phyloP scores from a whole-genome alignment of 306 rosid species.

The Malus orientalis region DNA sequence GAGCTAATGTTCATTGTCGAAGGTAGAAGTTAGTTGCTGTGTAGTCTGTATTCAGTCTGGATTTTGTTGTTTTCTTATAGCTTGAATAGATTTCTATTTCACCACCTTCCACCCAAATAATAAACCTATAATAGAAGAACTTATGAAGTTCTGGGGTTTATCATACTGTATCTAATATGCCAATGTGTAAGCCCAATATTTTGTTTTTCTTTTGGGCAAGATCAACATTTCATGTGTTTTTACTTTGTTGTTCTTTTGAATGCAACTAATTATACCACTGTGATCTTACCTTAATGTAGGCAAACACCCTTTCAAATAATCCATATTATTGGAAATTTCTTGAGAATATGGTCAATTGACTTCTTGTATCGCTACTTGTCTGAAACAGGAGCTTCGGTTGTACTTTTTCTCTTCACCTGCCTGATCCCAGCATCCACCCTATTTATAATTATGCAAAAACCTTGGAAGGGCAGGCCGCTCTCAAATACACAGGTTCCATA shows the following conservation, averaged over 20 bases:
- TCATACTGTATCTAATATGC: neutral
- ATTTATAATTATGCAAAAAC: slow-evolving; percentile 83
- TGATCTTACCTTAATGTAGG: slow-evolving; percentile 34
- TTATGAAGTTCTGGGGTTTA: neutral
- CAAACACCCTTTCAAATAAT: slow-evolving; percentile 89
- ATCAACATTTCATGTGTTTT: neutral
- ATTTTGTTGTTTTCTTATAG: neutral
- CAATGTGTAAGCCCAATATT: neutral
- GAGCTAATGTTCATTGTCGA: neutral
- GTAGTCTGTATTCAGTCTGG: neutral
- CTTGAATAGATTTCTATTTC: neutral
- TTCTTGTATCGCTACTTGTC: slow-evolving; percentile 71
- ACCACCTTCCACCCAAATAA: neutral
- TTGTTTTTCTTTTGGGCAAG: neutral
- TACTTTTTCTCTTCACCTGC: slow-evolving; percentile 80
- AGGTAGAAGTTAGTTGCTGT: neutral
- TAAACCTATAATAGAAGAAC: neutral
- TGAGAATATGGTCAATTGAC: slow-evolving; percentile 96
- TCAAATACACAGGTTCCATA: slow-evolving; percentile 71
- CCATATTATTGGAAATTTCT: slow-evolving; percentile 71
- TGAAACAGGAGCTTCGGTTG: slow-evolving; percentile 77
- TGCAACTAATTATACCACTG: slow-evolving; percentile 12
- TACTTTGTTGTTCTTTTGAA: neutral
- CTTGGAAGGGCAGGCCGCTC: slow-evolving; percentile 98
- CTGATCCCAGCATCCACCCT: slow-evolving; percentile 67